Evolutionary conservation across 805 yeast genomes (phyloP).

Genomic region (Candida multigemmis): DNA sequence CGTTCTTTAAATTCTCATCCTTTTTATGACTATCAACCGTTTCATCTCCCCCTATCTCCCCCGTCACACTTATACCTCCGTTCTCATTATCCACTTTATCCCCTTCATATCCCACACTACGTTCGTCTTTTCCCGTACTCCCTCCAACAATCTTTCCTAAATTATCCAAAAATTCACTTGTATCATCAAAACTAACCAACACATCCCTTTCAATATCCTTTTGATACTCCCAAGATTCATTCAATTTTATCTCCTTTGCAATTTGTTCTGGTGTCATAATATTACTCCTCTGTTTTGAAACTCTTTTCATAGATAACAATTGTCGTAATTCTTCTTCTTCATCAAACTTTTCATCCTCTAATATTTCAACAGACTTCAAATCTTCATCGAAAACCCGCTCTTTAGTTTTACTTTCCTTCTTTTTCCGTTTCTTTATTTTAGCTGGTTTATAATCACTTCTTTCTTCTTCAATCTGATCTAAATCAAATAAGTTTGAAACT

Average conservation of each 20-base stretch:
- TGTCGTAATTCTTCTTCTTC: slow-evolving; percentile 20
- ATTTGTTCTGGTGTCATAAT: slow-evolving; percentile 22
- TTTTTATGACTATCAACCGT: neutral
- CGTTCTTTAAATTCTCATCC: neutral
- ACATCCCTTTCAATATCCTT: slow-evolving; percentile 6
- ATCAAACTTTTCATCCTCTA: slow-evolving; percentile 13
- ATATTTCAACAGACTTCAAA: slow-evolving; percentile 22
- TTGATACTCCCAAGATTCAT: slow-evolving; percentile 10
- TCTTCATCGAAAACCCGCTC: slow-evolving; percentile 12
- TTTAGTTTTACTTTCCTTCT: slow-evolving; percentile 23
- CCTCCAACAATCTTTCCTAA: slow-evolving; percentile 4
- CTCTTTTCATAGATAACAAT: slow-evolving; percentile 10
- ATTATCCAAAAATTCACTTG: slow-evolving; percentile 27
- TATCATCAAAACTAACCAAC: slow-evolving; percentile 25
- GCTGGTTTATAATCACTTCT: slow-evolving; percentile 9
- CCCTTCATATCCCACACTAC: neutral
- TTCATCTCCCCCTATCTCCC: neutral
- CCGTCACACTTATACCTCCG: neutral
- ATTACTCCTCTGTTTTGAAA: slow-evolving; percentile 13
- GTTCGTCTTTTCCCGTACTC: neutral
- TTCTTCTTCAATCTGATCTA: slow-evolving; percentile 1
- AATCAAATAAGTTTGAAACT: slow-evolving; percentile 4
- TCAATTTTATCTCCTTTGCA: slow-evolving; percentile 26
- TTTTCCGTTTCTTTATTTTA: slow-evolving; percentile 35
- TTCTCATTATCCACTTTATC: slow-evolving; percentile 1